Evolutionary conservation across 805 yeast species (phyloP).

Genomic region (Clavispora fructus): DNA sequence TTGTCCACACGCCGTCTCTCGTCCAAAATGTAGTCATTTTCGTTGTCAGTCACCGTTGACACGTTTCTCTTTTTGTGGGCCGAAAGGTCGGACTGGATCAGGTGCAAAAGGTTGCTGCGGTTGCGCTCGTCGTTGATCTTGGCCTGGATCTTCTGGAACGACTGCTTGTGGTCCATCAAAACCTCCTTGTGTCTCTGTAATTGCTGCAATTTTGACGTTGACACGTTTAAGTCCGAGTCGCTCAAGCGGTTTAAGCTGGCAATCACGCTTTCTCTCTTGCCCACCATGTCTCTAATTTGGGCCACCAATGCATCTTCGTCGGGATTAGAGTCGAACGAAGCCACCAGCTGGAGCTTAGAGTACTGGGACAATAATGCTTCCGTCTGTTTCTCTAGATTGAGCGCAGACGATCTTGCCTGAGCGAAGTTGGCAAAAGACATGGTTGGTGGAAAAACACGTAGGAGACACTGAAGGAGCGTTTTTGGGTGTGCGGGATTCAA

Average conservation of each 20-base stretch:
- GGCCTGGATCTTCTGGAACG: conserved; percentile 53
- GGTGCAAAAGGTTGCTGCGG: conserved; percentile 64
- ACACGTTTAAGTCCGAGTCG: conserved; percentile 46
- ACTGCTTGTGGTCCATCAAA: conserved; percentile 62
- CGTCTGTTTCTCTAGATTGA: conserved; percentile 68
- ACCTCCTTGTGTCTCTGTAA: conserved; percentile 76
- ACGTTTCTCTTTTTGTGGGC: conserved; percentile 47
- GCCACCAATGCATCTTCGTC: conserved; percentile 21
- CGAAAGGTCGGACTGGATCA: conserved; percentile 76
- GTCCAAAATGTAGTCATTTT: conserved; percentile 70
- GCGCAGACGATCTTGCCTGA: conserved; percentile 62
- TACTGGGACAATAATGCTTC: conserved; percentile 46
- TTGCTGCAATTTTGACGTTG: conserved; percentile 76
- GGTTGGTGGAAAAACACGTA: neutral
- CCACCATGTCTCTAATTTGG: conserved; percentile 22
- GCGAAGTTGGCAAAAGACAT: conserved; percentile 42
- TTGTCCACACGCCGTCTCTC: conserved; percentile 71
- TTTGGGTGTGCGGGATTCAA: neutral
- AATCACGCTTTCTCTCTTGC: conserved; percentile 48
- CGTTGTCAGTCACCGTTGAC: conserved; percentile 24
- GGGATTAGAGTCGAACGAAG: conserved; percentile 17
- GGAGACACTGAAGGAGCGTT: neutral
- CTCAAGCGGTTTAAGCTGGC: conserved; percentile 47
- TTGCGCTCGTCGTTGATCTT: conserved; percentile 70
- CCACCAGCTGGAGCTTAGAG: conserved; percentile 25